Conservation (phyloP, 75 land plant species). For the Larix kaempferi region DNA sequence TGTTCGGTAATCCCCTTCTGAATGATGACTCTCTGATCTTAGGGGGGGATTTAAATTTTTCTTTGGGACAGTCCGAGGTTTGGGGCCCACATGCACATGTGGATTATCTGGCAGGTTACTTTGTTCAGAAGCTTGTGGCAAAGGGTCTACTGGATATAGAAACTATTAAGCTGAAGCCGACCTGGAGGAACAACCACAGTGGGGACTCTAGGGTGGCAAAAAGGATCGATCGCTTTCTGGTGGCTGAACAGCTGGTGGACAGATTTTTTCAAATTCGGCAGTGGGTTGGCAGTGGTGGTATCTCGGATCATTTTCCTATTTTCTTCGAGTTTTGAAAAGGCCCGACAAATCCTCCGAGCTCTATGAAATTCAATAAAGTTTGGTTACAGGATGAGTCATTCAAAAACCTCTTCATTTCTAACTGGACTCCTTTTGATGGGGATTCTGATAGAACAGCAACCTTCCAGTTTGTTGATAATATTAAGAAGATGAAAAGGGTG, state of each 20-base stretch:
- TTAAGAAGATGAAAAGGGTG: background rate
- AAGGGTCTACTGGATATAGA: background rate
- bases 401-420: background rate
- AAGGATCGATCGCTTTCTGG: background rate
- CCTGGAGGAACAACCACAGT: background rate
- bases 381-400: background rate
- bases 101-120: background rate
- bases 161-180: background rate
- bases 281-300: background rate
- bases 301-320: background rate
- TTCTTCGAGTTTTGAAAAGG: background rate
- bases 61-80: background rate
- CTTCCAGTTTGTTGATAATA: background rate
- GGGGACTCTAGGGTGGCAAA: background rate
- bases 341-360: background rate
- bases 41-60: background rate
- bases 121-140: background rate
- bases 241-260: background rate
- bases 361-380: background rate
- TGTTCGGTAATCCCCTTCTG: no score
- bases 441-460: background rate
- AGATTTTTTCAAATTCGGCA: background rate
- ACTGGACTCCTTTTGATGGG: background rate
- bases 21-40: no score
- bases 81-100: background rate